Percentiles rank a stretch among this genome's conserved stretches.
Conservation (phyloP, 257 asterid species). For the Handroanthus guayacan region DNA sequence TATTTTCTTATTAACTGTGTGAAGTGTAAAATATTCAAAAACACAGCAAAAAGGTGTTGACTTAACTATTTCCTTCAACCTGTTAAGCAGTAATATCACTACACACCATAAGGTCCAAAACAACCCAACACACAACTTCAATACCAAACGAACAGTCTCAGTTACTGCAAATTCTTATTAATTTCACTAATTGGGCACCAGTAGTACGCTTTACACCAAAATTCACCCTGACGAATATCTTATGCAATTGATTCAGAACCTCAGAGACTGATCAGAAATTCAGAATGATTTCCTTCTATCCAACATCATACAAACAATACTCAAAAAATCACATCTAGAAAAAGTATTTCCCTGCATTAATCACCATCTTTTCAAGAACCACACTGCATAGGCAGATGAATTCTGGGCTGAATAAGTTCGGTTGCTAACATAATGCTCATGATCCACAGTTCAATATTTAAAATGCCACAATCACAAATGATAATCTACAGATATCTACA, state of each 20-base stretch:
- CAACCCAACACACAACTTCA: neutral
- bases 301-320: neutral
- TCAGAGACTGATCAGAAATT: neutral
- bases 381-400: neutral
- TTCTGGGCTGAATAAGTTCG: neutral
- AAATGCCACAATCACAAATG: slow-evolving; percentile 24
- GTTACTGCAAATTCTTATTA: neutral
- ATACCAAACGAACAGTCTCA: neutral
- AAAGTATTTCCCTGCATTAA: neutral
- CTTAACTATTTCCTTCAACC: neutral
- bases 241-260: slow-evolving; percentile 1
- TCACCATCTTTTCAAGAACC: slow-evolving; percentile 14
- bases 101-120: slow-evolving; percentile 1
- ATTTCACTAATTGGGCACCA: neutral
- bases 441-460: slow-evolving; percentile 3
- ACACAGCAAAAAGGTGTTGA: neutral
- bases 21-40: neutral
- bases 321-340: slow-evolving; percentile 2
- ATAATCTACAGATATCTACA: slow-evolving; percentile 8
- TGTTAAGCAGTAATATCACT: neutral
- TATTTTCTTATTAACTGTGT: neutral
- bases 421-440: neutral
- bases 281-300: slow-evolving; percentile 8
- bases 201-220: neutral
- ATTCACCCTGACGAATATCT: neutral